phyloP scores from a whole-genome alignment of 768 basidiomycete species.

The Termitomyces sp. region DNA sequence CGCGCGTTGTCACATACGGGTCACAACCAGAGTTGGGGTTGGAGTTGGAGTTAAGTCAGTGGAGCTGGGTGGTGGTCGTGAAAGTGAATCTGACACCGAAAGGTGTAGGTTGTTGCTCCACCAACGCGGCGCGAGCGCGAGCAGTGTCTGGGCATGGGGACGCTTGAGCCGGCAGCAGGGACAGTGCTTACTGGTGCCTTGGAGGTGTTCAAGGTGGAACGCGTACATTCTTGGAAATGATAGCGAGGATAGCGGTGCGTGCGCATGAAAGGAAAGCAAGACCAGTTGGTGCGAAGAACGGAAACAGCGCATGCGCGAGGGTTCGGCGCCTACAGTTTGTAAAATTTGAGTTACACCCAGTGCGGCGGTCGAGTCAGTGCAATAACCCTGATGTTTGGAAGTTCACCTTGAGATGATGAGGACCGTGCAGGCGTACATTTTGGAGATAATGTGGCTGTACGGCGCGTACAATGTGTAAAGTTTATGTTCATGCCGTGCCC shows the following conservation, averaged over 20 bases:
- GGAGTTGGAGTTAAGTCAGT: constrained; percentile 20
- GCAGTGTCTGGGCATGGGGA: constrained; percentile 35
- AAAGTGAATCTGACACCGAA: constrained; percentile 59
- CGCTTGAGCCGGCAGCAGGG: too few species aligned
- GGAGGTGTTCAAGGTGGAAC: constrained; percentile 12
- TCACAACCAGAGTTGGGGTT: constrained; percentile 14
- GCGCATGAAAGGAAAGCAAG: constrained; percentile 21
- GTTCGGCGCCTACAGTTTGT: too few species aligned
- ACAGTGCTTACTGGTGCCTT: constrained; percentile 41
- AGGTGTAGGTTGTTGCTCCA: constrained; percentile 28
- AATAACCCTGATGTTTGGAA: too few species aligned
- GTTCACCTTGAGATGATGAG: too few species aligned
- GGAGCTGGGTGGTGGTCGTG: constrained; percentile 33
- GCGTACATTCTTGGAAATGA: constrained; percentile 12
- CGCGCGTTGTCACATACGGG: neutral
- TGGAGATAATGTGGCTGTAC: too few species aligned
- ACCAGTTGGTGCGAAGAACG: too few species aligned
- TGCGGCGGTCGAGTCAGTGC: too few species aligned
- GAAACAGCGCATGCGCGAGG: too few species aligned
- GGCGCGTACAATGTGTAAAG: too few species aligned
- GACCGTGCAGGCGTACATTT: too few species aligned
- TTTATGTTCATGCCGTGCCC: too few species aligned
- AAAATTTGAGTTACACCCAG: too few species aligned
- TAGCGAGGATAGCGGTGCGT: constrained; percentile 15
- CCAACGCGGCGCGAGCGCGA: constrained; percentile 16